Base-by-base conservation (phyloP, 148 eudicot genomes). In the Dysphania ambrosioides region DNA sequence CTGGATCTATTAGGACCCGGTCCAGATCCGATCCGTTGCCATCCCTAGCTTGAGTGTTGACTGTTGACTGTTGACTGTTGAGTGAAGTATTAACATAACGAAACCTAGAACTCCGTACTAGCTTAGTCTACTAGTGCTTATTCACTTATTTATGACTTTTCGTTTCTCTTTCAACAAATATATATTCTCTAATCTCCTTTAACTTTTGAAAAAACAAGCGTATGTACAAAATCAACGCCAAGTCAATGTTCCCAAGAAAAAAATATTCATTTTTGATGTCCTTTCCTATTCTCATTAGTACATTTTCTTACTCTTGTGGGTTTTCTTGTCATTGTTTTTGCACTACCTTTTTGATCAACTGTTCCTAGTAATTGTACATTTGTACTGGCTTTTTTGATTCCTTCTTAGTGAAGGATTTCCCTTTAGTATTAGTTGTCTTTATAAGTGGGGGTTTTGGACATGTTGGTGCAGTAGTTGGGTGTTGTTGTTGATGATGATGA, bases 261-360 rank as follows among this genome's bases (percentile, higher is more conserved):
- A 61, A 41, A n/a, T n/a, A 53, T 19, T 47, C 21, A 0, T 47
- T 18, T 53, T 19, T 53, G 6, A 53, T n/a, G 58, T 53, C 58
- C 24, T 53, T 21, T 53, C 24, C 5, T 2, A 5, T 53, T 53
- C 58, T 16, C 53, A 15, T 47, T 4, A 65, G 21, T 36, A 35
- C 27, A 35, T 77, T 42, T 77, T 8, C 79, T 77, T 77, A 77
- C 31, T 59, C 69, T 32, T 18, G 24, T 61, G 79, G 79, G 69
- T 77, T 77, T 70, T 56, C 71, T 53, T 12, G 8, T 42, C 21
- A 13, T 47, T 21, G n/a, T 47, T 10, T 24, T 35, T 35, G 47
- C 26, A 13, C 53, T 2, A 55, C 60, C 5, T 53, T 71, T 67
- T 26, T 38, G 29, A 12, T 40, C 0, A 27, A 29, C 44, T 21